These are phyloP conservation scores for Candida dendrica DNA, from an alignment of 805 yeast genomes.

Conservation along the genomic window DNA sequence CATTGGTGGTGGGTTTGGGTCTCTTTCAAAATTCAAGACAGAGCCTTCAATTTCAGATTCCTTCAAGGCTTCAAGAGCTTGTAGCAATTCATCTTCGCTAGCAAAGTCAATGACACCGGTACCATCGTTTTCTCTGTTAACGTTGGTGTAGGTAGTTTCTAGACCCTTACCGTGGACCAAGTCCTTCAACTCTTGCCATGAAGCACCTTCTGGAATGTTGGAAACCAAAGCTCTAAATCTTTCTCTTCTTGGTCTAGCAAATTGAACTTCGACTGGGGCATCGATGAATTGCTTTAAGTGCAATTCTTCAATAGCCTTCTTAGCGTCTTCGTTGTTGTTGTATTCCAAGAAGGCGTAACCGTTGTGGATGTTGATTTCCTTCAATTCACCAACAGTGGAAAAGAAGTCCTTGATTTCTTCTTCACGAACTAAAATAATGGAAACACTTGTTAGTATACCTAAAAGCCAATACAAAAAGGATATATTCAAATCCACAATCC, in stretches of 20 bases:
- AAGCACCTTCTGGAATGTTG: slow-evolving; percentile 66
- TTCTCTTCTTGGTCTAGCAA: slow-evolving; percentile 43
- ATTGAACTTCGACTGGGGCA: slow-evolving; percentile 37
- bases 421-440: slow-evolving; percentile 27
- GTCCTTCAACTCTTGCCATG: slow-evolving; percentile 90
- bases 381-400: slow-evolving; percentile 56
- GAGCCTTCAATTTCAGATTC: slow-evolving; percentile 66
- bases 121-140: slow-evolving; percentile 38
- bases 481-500: too few relatives aligned
- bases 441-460: slow-evolving; percentile 4
- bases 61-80: slow-evolving; percentile 69
- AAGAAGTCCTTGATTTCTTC: slow-evolving; percentile 67
- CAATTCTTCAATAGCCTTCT: slow-evolving; percentile 67
- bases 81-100: slow-evolving; percentile 66
- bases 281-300: slow-evolving; percentile 64
- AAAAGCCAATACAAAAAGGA: too few relatives aligned
- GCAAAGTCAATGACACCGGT: slow-evolving; percentile 40
- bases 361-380: slow-evolving; percentile 63
- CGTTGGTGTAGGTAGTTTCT: slow-evolving; percentile 54
- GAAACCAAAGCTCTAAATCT: slow-evolving; percentile 65
- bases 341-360: slow-evolving; percentile 90
- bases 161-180: slow-evolving; percentile 71
- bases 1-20: slow-evolving; percentile 45
- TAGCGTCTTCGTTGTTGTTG: slow-evolving; percentile 63
- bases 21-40: slow-evolving; percentile 70